These are phyloP conservation scores for Amanita molliuscula DNA, from an alignment of 768 basidiomycete genomes.

Conservation along the genomic window DNA sequence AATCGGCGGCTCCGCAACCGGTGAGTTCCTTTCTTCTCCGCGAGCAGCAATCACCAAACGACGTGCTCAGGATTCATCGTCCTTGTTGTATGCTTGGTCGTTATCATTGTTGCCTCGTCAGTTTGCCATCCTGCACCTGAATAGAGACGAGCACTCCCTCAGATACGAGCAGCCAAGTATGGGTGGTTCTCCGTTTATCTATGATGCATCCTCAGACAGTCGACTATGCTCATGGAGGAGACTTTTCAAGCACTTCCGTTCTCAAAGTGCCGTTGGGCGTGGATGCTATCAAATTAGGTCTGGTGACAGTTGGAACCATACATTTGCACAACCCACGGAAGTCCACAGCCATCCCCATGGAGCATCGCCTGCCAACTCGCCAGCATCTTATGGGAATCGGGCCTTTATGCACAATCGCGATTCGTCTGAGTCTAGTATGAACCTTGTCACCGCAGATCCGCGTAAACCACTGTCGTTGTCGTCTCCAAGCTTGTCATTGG, in stretches of 20 bases:
- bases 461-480: constrained; percentile 5
- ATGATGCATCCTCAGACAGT: background rate
- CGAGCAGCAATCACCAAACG: background rate
- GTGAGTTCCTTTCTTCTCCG: background rate
- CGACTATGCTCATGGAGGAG: background rate
- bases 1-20: constrained; percentile 3
- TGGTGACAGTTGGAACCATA: constrained; percentile 35
- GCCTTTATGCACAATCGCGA: constrained; percentile 10
- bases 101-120: background rate
- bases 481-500: constrained; percentile 13
- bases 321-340: constrained; percentile 4
- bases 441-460: constrained; percentile 17
- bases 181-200: background rate
- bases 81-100: constrained; percentile 1
- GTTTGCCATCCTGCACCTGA: background rate
- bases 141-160: background rate
- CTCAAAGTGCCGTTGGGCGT: constrained; percentile 11
- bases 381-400: constrained; percentile 4
- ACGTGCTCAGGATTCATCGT: constrained; percentile 3
- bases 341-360: background rate
- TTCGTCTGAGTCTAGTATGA: constrained; percentile 15
- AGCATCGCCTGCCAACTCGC: background rate
- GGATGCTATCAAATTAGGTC: constrained; percentile 46
- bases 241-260: background rate
- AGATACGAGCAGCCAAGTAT: background rate